Conservation (phyloP, 73 alveolate species). For the Paramecium primaurelia region DNA sequence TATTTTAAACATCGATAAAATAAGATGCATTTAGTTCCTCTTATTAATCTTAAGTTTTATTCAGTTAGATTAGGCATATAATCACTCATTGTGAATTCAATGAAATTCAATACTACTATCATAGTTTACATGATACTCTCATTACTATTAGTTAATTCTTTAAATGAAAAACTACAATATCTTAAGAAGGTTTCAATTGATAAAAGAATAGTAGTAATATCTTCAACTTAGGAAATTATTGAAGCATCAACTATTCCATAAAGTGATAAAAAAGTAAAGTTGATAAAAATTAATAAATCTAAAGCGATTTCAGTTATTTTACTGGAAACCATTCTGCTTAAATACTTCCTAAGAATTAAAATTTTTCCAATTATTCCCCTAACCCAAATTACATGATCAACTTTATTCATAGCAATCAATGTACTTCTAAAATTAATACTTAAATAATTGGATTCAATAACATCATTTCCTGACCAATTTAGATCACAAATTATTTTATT, state of each 20-base stretch:
- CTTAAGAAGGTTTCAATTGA: background rate
- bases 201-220: background rate
- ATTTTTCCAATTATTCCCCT: background rate
- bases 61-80: background rate
- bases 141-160: background rate
- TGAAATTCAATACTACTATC: background rate
- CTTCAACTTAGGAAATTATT: background rate
- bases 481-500: background rate
- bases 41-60: background rate
- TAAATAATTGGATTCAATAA: background rate
- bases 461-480: slow-evolving; percentile 25
- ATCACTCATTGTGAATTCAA: background rate
- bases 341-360: background rate
- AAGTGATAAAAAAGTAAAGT: background rate
- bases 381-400: background rate
- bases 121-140: background rate
- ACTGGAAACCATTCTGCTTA: background rate
- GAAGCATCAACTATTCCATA: background rate
- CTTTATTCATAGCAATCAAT: background rate
- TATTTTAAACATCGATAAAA: slow-evolving; percentile 25
- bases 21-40: background rate
- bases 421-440: background rate
- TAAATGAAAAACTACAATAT: background rate
- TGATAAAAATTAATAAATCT: background rate
- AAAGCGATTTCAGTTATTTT: background rate